Percentiles rank a stretch among this genome's conserved stretches.
These are phyloP conservation scores for Trichosanthes truncata DNA, from an alignment of 306 rosid species.

Conservation along the genomic window DNA sequence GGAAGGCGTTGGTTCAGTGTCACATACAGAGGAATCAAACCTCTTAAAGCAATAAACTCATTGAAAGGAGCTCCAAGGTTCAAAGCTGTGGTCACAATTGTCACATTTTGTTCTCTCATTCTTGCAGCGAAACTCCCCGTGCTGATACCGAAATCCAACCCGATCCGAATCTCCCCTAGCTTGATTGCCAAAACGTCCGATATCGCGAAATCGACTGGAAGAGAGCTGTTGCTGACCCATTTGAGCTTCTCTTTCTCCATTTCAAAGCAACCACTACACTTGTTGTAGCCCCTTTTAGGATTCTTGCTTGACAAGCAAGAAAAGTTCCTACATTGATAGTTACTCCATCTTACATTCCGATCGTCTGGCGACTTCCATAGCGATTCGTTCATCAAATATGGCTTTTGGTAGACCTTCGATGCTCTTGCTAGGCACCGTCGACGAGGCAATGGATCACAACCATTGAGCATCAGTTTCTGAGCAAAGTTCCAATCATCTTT, in stretches of 20 bases:
- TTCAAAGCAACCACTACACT: conserved; percentile 78
- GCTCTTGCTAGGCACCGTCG: conserved; percentile 84
- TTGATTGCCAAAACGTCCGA: conserved; percentile 38
- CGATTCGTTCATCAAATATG: conserved; percentile 66
- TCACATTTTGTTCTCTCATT: conserved; percentile 75
- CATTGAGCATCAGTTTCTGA: conserved; percentile 77
- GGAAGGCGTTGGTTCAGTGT: conserved; percentile 77
- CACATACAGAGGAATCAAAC: conserved; percentile 63
- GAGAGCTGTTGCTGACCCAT: conserved; percentile 57
- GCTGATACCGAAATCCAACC: conserved; percentile 67
- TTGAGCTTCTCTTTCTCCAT: conserved; percentile 80
- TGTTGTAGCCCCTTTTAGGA: conserved; percentile 55
- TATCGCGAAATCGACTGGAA: conserved; percentile 38
- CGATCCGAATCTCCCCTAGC: conserved; percentile 65
- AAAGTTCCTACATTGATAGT: conserved; percentile 69
- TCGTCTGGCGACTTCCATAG: conserved; percentile 66
- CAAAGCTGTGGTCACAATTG: conserved; percentile 65
- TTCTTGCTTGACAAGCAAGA: conserved; percentile 66
- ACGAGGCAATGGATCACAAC: conserved; percentile 91
- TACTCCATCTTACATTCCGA: conserved; percentile 86
- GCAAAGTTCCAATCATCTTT: conserved; percentile 89
- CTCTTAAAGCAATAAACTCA: conserved; percentile 79
- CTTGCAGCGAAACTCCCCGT: conserved; percentile 92
- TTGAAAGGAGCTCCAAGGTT: conserved; percentile 94
- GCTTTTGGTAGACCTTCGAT: conserved; percentile 61